Evolutionary conservation across 78 protist genomes (phyloP).

Genomic region (Isochrysis galbana): DNA sequence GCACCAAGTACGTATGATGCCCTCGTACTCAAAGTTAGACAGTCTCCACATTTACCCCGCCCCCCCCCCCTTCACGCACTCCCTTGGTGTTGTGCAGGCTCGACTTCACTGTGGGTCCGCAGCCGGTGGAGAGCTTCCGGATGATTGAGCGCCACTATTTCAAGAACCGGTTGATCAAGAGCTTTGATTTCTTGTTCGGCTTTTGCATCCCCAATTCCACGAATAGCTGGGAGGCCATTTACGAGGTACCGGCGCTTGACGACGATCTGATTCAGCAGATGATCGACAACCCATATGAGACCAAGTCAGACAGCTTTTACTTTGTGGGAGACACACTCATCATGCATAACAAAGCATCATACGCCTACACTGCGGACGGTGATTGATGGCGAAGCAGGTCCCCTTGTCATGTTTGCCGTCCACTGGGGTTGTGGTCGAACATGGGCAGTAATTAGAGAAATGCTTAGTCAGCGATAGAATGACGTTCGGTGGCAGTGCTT

Average conservation of each 20-base stretch:
- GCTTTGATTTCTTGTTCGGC: slow-evolving; percentile 77
- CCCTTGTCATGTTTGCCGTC: too few species aligned
- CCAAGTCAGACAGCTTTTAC: slow-evolving; percentile 77
- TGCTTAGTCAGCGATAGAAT: too few species aligned
- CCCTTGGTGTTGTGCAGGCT: slow-evolving; percentile 24
- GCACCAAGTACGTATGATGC: too few species aligned
- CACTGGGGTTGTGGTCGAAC: too few species aligned
- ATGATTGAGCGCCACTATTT: slow-evolving; percentile 88
- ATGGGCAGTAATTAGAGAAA: too few species aligned
- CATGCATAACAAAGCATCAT: slow-evolving; percentile 84
- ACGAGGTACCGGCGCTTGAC: slow-evolving; percentile 59
- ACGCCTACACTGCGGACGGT: slow-evolving; percentile 37
- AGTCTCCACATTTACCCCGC: too few species aligned
- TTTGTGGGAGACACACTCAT: slow-evolving; percentile 72
- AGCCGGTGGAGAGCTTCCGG: slow-evolving; percentile 67
- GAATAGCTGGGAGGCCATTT: slow-evolving; percentile 70
- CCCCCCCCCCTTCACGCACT: too few species aligned
- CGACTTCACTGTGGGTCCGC: slow-evolving; percentile 64
- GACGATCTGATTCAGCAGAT: slow-evolving; percentile 35
- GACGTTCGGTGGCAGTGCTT: too few species aligned
- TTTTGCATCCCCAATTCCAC: slow-evolving; percentile 81
- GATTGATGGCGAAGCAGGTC: too few species aligned
- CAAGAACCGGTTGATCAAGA: slow-evolving; percentile 64
- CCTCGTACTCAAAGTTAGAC: too few species aligned
- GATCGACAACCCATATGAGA: slow-evolving; percentile 58